phyloP scores from a whole-genome alignment of 495 filamentous ascomycete genomes.

The Melanomma pulvis-pyrius region DNA sequence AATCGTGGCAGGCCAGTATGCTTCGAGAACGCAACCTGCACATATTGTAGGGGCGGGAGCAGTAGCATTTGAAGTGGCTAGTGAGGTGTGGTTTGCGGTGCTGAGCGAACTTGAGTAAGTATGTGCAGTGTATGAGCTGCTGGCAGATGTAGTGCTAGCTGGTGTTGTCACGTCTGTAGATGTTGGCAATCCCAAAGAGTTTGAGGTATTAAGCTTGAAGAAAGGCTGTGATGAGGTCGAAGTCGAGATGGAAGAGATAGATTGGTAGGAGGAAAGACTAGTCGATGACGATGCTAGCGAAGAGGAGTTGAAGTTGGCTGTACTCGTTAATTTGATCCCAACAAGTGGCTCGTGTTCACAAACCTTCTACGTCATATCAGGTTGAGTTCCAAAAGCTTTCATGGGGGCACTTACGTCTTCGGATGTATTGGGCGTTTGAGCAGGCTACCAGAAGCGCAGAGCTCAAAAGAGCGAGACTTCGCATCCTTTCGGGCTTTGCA shows the following conservation, averaged over 20 bases:
- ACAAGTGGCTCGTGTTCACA: neutral
- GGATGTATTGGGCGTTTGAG: slow-evolving; percentile 6
- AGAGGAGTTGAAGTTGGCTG: slow-evolving; percentile 4
- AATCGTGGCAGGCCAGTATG: slow-evolving; percentile 19
- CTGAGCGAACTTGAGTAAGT: slow-evolving; percentile 5
- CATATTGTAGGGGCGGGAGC: slow-evolving; percentile 16
- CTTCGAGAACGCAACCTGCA: slow-evolving; percentile 33
- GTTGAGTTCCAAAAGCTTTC: neutral
- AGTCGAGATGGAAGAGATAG: neutral
- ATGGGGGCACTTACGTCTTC: slow-evolving; percentile 12
- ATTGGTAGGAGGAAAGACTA: neutral
- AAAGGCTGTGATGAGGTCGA: neutral
- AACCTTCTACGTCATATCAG: neutral
- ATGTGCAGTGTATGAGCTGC: neutral
- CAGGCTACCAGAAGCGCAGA: slow-evolving; percentile 6
- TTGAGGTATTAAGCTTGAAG: no score
- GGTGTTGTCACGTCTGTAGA: neutral
- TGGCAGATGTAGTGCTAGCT: neutral
- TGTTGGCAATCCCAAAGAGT: no score
- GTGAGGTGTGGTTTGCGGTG: slow-evolving; percentile 9
- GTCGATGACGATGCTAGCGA: slow-evolving; percentile 8
- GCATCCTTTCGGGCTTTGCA: slow-evolving; percentile 6
- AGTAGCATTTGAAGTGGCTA: slow-evolving; percentile 5
- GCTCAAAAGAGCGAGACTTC: slow-evolving; percentile 4
- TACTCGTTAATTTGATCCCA: neutral